These are phyloP conservation scores for Rickenella mellea DNA, from an alignment of 768 basidiomycete genomes.

Conservation along the genomic window DNA sequence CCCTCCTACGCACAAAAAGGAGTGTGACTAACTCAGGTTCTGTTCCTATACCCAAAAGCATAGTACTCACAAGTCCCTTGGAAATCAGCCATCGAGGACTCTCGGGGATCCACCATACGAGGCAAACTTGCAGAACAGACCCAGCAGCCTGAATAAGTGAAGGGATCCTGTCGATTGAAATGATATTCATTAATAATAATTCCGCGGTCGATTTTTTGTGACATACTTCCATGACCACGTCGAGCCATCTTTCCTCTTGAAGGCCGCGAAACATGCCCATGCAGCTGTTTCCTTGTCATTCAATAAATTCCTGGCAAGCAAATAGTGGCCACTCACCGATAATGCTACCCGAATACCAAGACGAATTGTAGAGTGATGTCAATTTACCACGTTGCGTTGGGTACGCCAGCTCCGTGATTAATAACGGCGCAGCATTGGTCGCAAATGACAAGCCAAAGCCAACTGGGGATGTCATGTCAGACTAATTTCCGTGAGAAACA, in stretches of 20 bases:
- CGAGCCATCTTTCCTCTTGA: constrained; percentile 18
- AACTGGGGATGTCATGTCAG: constrained; percentile 25
- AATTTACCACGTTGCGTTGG: constrained; percentile 59
- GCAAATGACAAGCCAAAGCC: constrained; percentile 57
- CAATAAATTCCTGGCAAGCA: too few relatives aligned
- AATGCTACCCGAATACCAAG: constrained; percentile 70
- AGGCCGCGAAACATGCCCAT: constrained; percentile 39
- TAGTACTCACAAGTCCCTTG: constrained; percentile 38
- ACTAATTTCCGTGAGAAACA: not conserved
- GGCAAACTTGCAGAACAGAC: constrained; percentile 43
- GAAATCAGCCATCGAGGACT: constrained; percentile 60
- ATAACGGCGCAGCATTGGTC: constrained; percentile 50
- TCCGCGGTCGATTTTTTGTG: not conserved
- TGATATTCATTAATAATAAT: not conserved
- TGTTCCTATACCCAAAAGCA: too few relatives aligned
- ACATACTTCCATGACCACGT: constrained; percentile 20
- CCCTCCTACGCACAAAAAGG: constrained; percentile 30
- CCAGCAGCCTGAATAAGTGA: constrained; percentile 51
- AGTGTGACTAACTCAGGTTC: not conserved
- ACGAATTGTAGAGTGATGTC: constrained; percentile 59
- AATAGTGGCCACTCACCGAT: constrained; percentile 37
- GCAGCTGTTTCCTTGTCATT: too few relatives aligned
- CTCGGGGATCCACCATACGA: constrained; percentile 60
- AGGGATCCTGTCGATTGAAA: constrained; percentile 48
- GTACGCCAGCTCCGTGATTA: constrained; percentile 60